Percentiles rank a stretch among this genome's conserved stretches.
phyloP scores from a whole-genome alignment of 2,329 filamentous ascomycete genomes.

The Graphiopsis chlorocephala region DNA sequence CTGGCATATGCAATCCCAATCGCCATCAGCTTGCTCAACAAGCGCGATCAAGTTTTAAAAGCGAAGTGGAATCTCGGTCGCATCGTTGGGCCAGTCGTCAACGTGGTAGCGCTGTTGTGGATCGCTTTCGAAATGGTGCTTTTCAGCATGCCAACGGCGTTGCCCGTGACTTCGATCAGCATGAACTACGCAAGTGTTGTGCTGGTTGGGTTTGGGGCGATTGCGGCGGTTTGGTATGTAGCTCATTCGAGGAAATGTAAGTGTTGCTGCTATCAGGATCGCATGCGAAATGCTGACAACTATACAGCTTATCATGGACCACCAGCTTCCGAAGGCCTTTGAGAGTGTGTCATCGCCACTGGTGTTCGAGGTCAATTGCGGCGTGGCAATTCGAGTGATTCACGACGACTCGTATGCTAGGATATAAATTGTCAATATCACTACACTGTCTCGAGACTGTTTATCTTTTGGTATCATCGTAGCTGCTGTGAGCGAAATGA shows the following conservation, averaged over 20 bases:
- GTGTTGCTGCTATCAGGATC: not conserved
- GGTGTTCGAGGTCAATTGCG: not conserved
- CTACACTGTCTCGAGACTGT: not conserved
- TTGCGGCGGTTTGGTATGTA: slow-evolving; percentile 21
- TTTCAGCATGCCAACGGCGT: slow-evolving; percentile 53
- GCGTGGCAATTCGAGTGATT: not conserved
- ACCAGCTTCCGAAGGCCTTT: slow-evolving; percentile 20
- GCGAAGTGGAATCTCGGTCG: slow-evolving; percentile 23
- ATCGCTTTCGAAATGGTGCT: slow-evolving; percentile 36
- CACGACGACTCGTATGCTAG: not conserved
- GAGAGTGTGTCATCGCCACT: not conserved
- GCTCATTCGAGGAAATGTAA: slow-evolving; percentile 20
- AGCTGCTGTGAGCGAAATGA: not conserved
- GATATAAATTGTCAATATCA: not conserved
- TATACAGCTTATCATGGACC: slow-evolving; percentile 19
- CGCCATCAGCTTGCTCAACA: slow-evolving; percentile 47
- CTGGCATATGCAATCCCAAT: slow-evolving; percentile 58
- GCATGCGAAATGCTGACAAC: not conserved
- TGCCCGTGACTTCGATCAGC: slow-evolving; percentile 52
- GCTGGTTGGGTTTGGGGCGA: slow-evolving; percentile 51
- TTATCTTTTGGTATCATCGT: not conserved
- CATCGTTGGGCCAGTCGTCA: slow-evolving; percentile 21
- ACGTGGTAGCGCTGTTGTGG: slow-evolving; percentile 30
- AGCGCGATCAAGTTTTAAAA: slow-evolving; percentile 28
- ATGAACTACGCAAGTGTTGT: slow-evolving; percentile 60